Evolutionary conservation across 306 rosid species (phyloP).

Genomic region (Cicer arietinum): DNA sequence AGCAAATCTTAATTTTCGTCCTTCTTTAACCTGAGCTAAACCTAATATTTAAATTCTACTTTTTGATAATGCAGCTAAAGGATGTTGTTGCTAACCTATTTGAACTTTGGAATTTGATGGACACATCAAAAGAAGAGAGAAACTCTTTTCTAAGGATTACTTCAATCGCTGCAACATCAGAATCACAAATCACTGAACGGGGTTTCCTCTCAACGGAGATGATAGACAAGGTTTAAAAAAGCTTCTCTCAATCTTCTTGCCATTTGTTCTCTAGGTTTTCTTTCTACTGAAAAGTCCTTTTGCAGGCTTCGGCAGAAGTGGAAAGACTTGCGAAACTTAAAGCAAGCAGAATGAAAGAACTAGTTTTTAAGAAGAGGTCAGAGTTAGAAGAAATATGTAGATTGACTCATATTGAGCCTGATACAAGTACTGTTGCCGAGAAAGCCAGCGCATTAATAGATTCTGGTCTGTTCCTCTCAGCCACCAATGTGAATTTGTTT

Average conservation of each 20-base stretch:
- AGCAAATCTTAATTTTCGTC: neutral
- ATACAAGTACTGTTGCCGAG: constrained; percentile 83
- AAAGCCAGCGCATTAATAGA: constrained; percentile 91
- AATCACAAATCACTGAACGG: constrained; percentile 67
- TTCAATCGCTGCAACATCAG: constrained; percentile 61
- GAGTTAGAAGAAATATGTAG: constrained; percentile 91
- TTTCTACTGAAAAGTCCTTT: constrained; percentile 27
- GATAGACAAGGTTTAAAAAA: constrained; percentile 71
- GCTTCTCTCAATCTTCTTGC: constrained; percentile 23
- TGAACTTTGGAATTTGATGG: constrained; percentile 99
- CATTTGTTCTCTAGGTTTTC: neutral
- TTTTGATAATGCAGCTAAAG: constrained; percentile 71
- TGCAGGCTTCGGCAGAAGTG: constrained; percentile 88
- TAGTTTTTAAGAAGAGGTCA: constrained; percentile 83
- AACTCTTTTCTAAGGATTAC: constrained; percentile 63
- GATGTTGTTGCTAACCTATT: constrained; percentile 66
- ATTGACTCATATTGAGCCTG: constrained; percentile 83
- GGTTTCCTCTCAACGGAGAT: constrained; percentile 78
- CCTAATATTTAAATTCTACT: constrained; percentile 8
- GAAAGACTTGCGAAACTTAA: constrained; percentile 81
- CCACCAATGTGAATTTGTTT: neutral
- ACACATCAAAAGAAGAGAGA: constrained; percentile 83
- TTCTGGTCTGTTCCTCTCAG: constrained; percentile 62
- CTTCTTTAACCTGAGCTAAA: neutral
- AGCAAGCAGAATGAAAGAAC: constrained; percentile 98